These are phyloP conservation scores for Aureobasidium sp. DNA, from an alignment of 2,329 filamentous ascomycete species.

Conservation along the genomic window DNA sequence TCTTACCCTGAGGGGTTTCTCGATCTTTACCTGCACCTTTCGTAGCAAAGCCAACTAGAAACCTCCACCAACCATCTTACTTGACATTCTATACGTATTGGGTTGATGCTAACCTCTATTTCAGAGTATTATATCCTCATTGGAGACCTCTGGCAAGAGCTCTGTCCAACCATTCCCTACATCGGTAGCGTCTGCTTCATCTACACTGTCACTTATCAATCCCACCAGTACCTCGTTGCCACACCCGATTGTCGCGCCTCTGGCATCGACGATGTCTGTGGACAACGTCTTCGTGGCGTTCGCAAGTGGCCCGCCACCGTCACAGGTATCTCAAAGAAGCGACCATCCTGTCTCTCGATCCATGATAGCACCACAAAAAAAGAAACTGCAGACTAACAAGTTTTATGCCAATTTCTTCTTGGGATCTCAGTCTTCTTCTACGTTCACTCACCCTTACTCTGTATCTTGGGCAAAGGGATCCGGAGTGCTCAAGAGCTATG, in stretches of 20 bases:
- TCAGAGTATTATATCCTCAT: constrained; percentile 17
- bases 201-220: constrained; percentile 26
- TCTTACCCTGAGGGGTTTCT: neutral
- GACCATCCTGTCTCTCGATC: constrained; percentile 36
- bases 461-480: constrained; percentile 40
- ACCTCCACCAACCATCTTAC: neutral
- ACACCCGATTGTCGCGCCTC: constrained; percentile 22
- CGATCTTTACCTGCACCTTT: neutral
- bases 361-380: constrained; percentile 32
- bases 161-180: constrained; percentile 27
- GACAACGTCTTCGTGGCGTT: constrained; percentile 37
- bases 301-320: constrained; percentile 33
- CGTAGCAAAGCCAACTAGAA: neutral
- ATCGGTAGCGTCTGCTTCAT: constrained; percentile 20
- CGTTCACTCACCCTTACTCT: constrained; percentile 62
- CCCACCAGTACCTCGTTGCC: constrained; percentile 22
- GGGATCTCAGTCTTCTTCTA: constrained; percentile 59
- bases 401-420: constrained; percentile 68
- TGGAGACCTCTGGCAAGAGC: constrained; percentile 24
- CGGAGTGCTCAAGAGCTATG: constrained; percentile 61
- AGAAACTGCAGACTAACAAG: constrained; percentile 64
- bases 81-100: neutral
- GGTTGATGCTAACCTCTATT: neutral
- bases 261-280: constrained; percentile 19
- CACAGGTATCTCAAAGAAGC: constrained; percentile 32